A percentile compares a stretch with the other conserved stretches of the same genome.
phyloP scores from a whole-genome alignment of 2,329 filamentous ascomycete genomes.

The Samsoniella hepiali region DNA sequence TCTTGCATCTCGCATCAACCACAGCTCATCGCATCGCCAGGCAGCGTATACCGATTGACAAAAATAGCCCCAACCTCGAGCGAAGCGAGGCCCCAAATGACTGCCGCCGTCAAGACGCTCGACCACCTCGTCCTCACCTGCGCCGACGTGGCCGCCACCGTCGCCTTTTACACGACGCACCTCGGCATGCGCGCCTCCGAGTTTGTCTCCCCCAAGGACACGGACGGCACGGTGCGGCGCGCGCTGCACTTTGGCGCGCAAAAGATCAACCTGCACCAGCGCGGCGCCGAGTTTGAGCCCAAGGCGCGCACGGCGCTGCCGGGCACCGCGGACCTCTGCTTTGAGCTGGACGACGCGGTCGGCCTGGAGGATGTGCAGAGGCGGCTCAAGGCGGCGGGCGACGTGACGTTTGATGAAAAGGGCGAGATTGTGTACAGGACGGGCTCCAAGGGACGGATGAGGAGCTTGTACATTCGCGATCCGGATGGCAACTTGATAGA shows the following conservation, averaged over 20 bases:
- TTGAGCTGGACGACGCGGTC: constrained; percentile 47
- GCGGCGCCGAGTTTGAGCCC: constrained; percentile 57
- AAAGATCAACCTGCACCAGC: constrained; percentile 61
- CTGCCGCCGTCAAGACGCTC: constrained; percentile 41
- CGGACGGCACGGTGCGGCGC: constrained; percentile 37
- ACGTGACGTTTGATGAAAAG: constrained; percentile 48
- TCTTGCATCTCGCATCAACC: background rate
- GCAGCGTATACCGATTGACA: no score
- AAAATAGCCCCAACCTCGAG: no score
- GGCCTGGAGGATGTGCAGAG: constrained; percentile 45
- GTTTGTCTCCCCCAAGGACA: constrained; percentile 42
- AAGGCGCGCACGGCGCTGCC: constrained; percentile 52
- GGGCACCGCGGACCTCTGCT: constrained; percentile 59
- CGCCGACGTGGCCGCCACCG: constrained; percentile 45
- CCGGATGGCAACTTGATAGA: constrained; percentile 62
- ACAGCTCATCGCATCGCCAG: background rate
- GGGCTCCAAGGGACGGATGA: constrained; percentile 52
- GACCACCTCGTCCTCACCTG: constrained; percentile 62
- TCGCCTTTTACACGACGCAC: constrained; percentile 52
- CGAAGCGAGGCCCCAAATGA: background rate
- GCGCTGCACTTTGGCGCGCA: constrained; percentile 55
- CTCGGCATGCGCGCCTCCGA: constrained; percentile 56
- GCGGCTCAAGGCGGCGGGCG: constrained; percentile 38
- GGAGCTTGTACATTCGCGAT: constrained; percentile 59
- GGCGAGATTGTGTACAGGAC: constrained; percentile 51